Conservation (phyloP, 345 rosid genomes). For the Eucalyptus brandiana region DNA sequence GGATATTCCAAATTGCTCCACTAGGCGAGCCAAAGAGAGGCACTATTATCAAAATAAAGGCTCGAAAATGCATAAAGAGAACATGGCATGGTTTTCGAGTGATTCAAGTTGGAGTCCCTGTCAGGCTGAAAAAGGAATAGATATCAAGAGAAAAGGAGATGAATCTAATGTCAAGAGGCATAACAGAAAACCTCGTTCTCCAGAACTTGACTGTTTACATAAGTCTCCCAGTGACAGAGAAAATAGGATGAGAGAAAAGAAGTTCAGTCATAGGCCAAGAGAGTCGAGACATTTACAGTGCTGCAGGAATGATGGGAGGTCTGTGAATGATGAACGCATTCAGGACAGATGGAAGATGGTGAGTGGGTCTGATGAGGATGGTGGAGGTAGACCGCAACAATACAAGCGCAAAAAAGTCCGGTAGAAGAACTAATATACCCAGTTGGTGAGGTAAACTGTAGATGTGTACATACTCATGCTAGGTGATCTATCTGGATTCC, state of each 20-base stretch:
- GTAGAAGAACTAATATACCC: neutral
- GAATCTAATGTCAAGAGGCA: neutral
- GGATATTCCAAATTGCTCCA: neutral
- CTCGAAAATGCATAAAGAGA: neutral
- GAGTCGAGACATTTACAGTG: neutral
- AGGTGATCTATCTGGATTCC: neutral
- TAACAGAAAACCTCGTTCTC: neutral
- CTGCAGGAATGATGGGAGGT: neutral
- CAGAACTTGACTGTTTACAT: neutral
- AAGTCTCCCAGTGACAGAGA: neutral
- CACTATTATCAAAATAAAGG: neutral
- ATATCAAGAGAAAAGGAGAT: neutral
- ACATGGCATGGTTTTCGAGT: neutral
- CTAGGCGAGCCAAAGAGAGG: neutral
- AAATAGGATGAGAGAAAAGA: neutral
- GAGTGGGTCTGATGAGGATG: slow-evolving; percentile 3
- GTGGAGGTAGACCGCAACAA: neutral
- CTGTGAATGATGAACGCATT: neutral
- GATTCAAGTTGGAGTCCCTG: neutral
- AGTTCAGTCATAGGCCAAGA: neutral
- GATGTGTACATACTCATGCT: neutral
- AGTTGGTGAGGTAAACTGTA: neutral
- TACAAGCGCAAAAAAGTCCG: slow-evolving; percentile 3
- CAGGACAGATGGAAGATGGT: slow-evolving; percentile 34
- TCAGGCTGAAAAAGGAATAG: neutral